These are phyloP conservation scores for Talaromyces pinophilus DNA, from an alignment of 2,329 filamentous ascomycete species.

Conservation along the genomic window DNA sequence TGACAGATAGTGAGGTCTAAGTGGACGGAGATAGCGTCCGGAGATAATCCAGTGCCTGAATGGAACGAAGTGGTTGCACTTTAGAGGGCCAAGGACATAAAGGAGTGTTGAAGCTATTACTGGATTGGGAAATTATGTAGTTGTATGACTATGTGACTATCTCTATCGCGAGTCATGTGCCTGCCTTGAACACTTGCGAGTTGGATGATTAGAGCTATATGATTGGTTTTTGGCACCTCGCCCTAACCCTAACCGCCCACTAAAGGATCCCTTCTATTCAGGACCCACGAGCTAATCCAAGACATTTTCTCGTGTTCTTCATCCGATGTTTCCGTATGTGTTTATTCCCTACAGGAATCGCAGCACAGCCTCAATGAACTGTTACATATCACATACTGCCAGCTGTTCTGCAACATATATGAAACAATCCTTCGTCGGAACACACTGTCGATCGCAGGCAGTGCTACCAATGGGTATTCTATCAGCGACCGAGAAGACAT, in stretches of 20 bases:
- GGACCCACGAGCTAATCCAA: not conserved
- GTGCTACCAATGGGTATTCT: not conserved
- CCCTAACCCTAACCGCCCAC: no score
- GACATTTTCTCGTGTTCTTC: constrained; percentile 1
- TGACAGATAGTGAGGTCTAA: not conserved
- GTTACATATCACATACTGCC: not conserved
- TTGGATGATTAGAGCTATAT: no score
- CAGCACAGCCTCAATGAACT: constrained; percentile 4
- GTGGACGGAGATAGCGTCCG: not conserved
- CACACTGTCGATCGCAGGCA: not conserved
- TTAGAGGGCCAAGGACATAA: no score
- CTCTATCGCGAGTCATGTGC: no score
- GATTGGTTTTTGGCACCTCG: no score
- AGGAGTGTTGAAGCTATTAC: no score
- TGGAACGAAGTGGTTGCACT: no score
- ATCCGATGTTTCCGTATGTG: not conserved
- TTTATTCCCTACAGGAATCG: not conserved
- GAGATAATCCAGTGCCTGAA: not conserved
- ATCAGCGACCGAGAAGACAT: not conserved
- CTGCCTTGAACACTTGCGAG: no score
- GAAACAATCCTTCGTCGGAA: not conserved
- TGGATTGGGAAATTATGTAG: no score
- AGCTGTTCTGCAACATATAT: not conserved
- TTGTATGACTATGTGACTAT: no score
- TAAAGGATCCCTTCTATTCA: no score